phyloP scores from a whole-genome alignment of 176 grass and related monocot genomes.

The Carex scoparia region DNA sequence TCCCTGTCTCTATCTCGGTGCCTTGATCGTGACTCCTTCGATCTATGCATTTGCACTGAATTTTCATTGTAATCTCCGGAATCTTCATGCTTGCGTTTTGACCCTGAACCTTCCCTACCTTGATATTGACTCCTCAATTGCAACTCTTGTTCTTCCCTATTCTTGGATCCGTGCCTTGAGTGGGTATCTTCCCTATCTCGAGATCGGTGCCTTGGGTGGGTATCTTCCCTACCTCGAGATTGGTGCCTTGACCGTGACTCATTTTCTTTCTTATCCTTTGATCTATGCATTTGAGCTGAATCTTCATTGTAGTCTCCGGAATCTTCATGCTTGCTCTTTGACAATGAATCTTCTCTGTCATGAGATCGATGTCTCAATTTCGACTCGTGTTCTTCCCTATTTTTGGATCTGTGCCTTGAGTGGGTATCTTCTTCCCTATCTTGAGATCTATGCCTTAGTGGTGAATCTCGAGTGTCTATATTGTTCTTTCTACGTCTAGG shows the following conservation, averaged over 20 bases:
- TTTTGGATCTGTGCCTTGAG: slow-evolving; percentile 22
- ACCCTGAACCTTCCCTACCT: slow-evolving; percentile 4
- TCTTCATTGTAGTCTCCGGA: background rate
- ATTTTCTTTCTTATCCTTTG: background rate
- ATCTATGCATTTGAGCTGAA: background rate
- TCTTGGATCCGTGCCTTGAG: slow-evolving; percentile 22
- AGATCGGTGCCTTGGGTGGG: background rate
- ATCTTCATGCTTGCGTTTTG: slow-evolving; percentile 30
- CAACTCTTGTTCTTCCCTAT: slow-evolving; percentile 26
- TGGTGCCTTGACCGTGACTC: slow-evolving; percentile 25
- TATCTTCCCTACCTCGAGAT: background rate
- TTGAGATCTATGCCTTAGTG: slow-evolving; percentile 29
- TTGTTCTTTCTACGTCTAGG: slow-evolving; percentile 35
- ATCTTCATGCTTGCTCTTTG: slow-evolving; percentile 31
- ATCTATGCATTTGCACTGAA: background rate
- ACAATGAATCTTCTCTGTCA: slow-evolving; percentile 13
- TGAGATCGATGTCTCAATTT: background rate
- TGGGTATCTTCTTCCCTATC: slow-evolving; percentile 24
- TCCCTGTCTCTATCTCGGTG: slow-evolving; percentile 27
- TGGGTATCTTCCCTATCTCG: slow-evolving; percentile 25
- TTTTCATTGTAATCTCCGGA: background rate
- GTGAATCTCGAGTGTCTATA: slow-evolving; percentile 42
- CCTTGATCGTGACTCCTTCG: slow-evolving; percentile 30
- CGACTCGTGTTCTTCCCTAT: slow-evolving; percentile 30
- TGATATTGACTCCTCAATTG: background rate